Base-by-base conservation (phyloP, 148 eudicot species). In the Tetragonia tetragonoides region DNA sequence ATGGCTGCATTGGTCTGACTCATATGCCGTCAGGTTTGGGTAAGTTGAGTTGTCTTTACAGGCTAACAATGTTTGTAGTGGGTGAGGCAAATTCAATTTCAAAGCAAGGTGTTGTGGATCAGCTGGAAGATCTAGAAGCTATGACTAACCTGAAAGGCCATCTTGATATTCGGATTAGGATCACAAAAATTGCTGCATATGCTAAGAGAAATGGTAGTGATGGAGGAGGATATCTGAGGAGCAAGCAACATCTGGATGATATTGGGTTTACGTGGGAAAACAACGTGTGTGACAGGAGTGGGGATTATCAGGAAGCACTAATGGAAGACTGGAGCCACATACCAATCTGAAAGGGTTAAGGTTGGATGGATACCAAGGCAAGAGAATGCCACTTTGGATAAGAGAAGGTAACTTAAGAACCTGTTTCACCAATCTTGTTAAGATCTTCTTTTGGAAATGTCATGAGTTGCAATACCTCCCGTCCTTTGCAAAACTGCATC, bases 371-470 rank as follows among this genome's bases (percentile, higher is more conserved):
- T 77, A 73, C 28, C 3, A 11, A 0, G 78, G 75, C 3, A 10
- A n/a, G n/a, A 49, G 10, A 38, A 61, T 82, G 39, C 81, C 81
- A 37, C 20, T 18, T 10, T 81, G 84, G 84, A 65, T 46, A 40
- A 37, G 71, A 72, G 11, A 37, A 7, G 59, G 44, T 72, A 21
- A 54, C 17, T 37, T 72, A 61, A 69, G n/a, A 16, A 6, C 9
- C 51, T n/a, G n/a, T n/a, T n/a, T n/a, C n/a, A n/a, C n/a, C n/a
- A n/a, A n/a, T n/a, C n/a, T n/a, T n/a, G n/a, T n/a, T n/a, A n/a
- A n/a, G n/a, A n/a, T n/a, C n/a, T n/a, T n/a, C n/a, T n/a, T n/a
- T n/a, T n/a, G n/a, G n/a, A n/a, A n/a, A n/a, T n/a, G n/a, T n/a
- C n/a, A n/a, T n/a, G n/a, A n/a, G n/a, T n/a, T n/a, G n/a, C n/a